phyloP scores from a whole-genome alignment of 768 basidiomycete genomes.

The Hebeloma cylindrosporum region DNA sequence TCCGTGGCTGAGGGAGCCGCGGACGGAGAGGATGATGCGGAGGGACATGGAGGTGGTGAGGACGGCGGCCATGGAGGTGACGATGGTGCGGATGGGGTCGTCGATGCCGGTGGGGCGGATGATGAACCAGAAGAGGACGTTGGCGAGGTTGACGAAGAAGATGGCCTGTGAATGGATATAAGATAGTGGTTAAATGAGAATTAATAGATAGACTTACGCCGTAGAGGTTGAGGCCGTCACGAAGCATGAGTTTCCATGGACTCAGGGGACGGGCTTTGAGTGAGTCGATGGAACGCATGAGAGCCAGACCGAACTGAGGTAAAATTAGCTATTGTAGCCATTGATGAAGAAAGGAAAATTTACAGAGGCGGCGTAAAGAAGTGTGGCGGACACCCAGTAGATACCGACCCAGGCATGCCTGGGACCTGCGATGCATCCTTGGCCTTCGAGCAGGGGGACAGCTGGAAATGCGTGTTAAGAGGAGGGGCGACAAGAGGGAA shows the following conservation, averaged over 20 bases:
- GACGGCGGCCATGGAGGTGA: conserved; percentile 82
- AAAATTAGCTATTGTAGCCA: no score
- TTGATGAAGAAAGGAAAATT: conserved; percentile 22
- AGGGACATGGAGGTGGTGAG: conserved; percentile 87
- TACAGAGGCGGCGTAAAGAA: conserved; percentile 72
- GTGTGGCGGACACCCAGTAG: conserved; percentile 79
- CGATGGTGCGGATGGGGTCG: conserved; percentile 80
- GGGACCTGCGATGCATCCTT: conserved; percentile 87
- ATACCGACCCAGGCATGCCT: conserved; percentile 80
- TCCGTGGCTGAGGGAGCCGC: conserved; percentile 70
- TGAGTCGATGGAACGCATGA: conserved; percentile 58
- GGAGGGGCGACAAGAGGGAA: conserved; percentile 3
- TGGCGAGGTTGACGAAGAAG: conserved; percentile 77
- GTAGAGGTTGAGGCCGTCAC: conserved; percentile 86
- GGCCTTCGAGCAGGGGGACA: conserved; percentile 68
- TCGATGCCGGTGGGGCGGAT: conserved; percentile 57
- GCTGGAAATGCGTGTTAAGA: conserved; percentile 35
- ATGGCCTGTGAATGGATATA: conserved; percentile 46
- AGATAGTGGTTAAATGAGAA: not conserved
- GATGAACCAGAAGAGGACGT: conserved; percentile 87
- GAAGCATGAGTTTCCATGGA: conserved; percentile 86
- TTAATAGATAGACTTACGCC: conserved; percentile 43
- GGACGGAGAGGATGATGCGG: conserved; percentile 81
- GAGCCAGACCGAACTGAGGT: conserved; percentile 57
- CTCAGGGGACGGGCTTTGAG: conserved; percentile 56